Percentiles rank a stretch among this genome's conserved stretches.
phyloP scores from a whole-genome alignment of 2,329 filamentous ascomycete genomes.

The Dactylellina drechsleri region DNA sequence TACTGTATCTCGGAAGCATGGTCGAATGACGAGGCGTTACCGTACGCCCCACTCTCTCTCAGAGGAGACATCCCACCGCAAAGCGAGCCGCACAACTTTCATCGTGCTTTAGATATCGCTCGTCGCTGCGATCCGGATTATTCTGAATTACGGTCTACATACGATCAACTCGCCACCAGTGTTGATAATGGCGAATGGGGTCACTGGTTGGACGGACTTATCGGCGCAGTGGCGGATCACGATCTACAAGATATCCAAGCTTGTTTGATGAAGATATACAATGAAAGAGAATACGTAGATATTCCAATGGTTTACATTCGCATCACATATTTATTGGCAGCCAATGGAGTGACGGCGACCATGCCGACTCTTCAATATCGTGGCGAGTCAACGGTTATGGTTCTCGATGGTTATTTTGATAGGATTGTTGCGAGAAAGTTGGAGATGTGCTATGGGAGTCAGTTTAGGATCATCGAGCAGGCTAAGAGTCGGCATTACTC shows the following conservation, averaged over 20 bases:
- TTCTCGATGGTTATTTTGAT: constrained; percentile 32
- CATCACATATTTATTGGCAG: constrained; percentile 22
- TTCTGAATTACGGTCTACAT: constrained; percentile 14
- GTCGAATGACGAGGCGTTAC: constrained; percentile 22
- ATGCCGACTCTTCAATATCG: constrained; percentile 1
- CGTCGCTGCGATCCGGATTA: constrained; percentile 40
- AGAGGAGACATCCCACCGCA: constrained; percentile 39
- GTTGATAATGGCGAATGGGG: constrained; percentile 25
- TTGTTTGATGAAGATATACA: constrained; percentile 13
- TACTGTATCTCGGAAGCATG: constrained; percentile 43
- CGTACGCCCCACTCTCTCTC: constrained; percentile 32
- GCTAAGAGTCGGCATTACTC: constrained; percentile 1
- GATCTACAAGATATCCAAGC: constrained; percentile 13
- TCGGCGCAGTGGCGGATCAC: neutral
- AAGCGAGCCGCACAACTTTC: constrained; percentile 21
- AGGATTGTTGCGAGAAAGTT: constrained; percentile 33
- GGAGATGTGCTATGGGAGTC: constrained; percentile 19
- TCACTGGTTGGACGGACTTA: constrained; percentile 8
- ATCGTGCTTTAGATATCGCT: constrained; percentile 40
- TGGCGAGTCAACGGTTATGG: constrained; percentile 16
- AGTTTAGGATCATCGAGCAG: neutral
- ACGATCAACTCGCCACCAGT: neutral
- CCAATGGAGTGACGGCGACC: constrained; percentile 5
- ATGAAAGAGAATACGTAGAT: constrained; percentile 9
- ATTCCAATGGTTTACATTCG: constrained; percentile 33